Evolutionary conservation across 441 rosid genomes (phyloP), one percentile per base, ranked within the genome.

Genomic region (Eruca vesicaria): DNA sequence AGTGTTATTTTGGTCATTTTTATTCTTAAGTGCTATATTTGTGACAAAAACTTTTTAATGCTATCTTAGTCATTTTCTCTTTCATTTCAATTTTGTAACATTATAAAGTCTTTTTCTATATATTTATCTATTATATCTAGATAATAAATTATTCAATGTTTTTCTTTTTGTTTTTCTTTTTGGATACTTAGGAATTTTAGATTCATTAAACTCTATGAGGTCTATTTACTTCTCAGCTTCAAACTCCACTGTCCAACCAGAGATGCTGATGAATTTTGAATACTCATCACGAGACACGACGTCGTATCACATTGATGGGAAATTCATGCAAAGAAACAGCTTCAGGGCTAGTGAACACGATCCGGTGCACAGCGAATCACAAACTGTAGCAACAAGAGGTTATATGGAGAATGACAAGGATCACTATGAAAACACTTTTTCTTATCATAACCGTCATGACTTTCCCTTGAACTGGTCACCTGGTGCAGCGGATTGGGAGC

Each of bases 271-370:
- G 63, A 71, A 2, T 28, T 70, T 45, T 5, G 43, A 57, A 0
- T 63, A 58, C 74, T 63, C 32, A 23, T 63, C 32, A 23, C 16
- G 68, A 38, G 52, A 79, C 0, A 45, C 78, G 14, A 72, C 55
- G 10, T 50, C 81, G 32, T 75, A 81, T 52, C 70, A 76, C 38
- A 26, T 61, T 33, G 66, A 66, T 21, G 72, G 65, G 16, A 81
- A 73, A n/a, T 57, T 58, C 35, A 9, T 61, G 28, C 69, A 71
- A 4, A 66, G 79, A 69, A 79, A 86, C 84, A 88, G 89, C 74
- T 86, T 83, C 3, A 68, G 43, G 33, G 57, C 18, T 16, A 56
- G 15, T 15, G 78, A 69, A 6, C 71, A 35, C 19, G 82, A 68
- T 3, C 48, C 9, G 5, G 8, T 45, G 50, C 50, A 63, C 1